Evolutionary conservation across 306 rosid genomes (phyloP).

Genomic region (Prunus armeniaca): DNA sequence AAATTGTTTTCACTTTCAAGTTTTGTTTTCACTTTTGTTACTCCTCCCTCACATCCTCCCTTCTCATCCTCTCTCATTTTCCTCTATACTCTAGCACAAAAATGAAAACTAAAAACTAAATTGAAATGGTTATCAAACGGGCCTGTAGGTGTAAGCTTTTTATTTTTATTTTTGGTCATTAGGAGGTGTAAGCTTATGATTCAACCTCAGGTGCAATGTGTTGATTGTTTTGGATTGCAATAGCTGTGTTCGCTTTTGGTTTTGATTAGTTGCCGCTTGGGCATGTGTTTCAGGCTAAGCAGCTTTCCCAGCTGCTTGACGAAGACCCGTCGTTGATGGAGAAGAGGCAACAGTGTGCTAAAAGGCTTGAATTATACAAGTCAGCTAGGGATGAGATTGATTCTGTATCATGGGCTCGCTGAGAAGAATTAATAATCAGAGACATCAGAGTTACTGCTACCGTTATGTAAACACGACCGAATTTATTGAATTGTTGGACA

Average conservation of each 20-base stretch:
- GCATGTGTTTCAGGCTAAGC: slow-evolving; percentile 53
- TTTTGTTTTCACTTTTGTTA: too few species aligned
- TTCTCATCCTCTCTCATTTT: too few species aligned
- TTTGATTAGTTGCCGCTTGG: neutral
- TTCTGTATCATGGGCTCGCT: slow-evolving; percentile 83
- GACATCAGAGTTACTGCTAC: neutral
- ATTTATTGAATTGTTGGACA: slow-evolving; percentile 5
- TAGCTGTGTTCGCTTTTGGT: neutral
- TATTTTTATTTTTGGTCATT: neutral
- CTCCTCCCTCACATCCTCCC: too few species aligned
- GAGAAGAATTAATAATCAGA: slow-evolving; percentile 19
- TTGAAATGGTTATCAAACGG: too few species aligned
- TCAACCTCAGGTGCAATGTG: neutral
- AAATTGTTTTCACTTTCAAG: too few species aligned
- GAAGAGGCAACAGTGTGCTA: slow-evolving; percentile 79
- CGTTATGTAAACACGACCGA: neutral
- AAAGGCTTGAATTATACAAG: slow-evolving; percentile 87
- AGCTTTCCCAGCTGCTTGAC: slow-evolving; percentile 64
- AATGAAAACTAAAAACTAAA: too few species aligned
- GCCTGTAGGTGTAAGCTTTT: too few species aligned
- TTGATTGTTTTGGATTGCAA: too few species aligned
- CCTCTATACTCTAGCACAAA: too few species aligned
- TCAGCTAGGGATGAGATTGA: slow-evolving; percentile 96
- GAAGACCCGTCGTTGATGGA: slow-evolving; percentile 97
- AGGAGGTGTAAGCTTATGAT: neutral